Percentiles rank a stretch among this genome's conserved stretches.
These are phyloP conservation scores for Westerdykella aurantiaca DNA, from an alignment of 2,329 filamentous ascomycete genomes.

Conservation along the genomic window DNA sequence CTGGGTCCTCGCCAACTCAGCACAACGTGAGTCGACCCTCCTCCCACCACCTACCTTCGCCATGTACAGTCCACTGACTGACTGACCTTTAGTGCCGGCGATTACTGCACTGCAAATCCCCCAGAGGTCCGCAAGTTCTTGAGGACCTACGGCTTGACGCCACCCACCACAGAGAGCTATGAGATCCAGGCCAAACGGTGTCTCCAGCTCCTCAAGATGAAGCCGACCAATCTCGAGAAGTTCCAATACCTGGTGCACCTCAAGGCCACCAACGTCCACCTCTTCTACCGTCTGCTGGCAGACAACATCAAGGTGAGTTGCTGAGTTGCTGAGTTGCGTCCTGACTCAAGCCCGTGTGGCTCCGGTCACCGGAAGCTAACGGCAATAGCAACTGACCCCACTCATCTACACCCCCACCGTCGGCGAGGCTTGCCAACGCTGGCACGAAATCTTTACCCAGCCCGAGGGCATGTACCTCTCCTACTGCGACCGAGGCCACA, in stretches of 20 bases:
- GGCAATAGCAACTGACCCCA: conserved; percentile 63
- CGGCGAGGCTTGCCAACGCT: conserved; percentile 92
- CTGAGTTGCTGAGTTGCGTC: conserved; percentile 31
- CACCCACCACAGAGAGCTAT: conserved; percentile 47
- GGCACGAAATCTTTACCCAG: conserved; percentile 91
- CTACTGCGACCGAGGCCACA: conserved; percentile 86
- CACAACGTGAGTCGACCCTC: conserved; percentile 29
- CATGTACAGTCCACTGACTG: conserved; percentile 10
- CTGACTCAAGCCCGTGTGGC: not conserved
- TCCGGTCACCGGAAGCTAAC: conserved; percentile 26
- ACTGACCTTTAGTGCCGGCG: conserved; percentile 32
- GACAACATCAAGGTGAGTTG: conserved; percentile 56
- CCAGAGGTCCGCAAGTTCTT: conserved; percentile 47
- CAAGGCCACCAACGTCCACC: conserved; percentile 69
- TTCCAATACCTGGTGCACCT: conserved; percentile 75
- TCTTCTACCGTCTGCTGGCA: conserved; percentile 76
- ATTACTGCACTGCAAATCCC: conserved; percentile 47
- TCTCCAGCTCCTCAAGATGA: conserved; percentile 67
- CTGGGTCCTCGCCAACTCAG: conserved; percentile 33
- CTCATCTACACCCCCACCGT: conserved; percentile 86
- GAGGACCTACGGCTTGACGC: conserved; percentile 49
- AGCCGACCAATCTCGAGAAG: conserved; percentile 68
- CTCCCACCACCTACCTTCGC: not conserved
- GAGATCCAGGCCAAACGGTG: conserved; percentile 48
- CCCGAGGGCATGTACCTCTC: conserved; percentile 95